Evolutionary conservation across 2,329 filamentous ascomycete species (phyloP), one percentile per base, ranked within the genome.

Genomic region (Magnaporthiopsis poae): DNA sequence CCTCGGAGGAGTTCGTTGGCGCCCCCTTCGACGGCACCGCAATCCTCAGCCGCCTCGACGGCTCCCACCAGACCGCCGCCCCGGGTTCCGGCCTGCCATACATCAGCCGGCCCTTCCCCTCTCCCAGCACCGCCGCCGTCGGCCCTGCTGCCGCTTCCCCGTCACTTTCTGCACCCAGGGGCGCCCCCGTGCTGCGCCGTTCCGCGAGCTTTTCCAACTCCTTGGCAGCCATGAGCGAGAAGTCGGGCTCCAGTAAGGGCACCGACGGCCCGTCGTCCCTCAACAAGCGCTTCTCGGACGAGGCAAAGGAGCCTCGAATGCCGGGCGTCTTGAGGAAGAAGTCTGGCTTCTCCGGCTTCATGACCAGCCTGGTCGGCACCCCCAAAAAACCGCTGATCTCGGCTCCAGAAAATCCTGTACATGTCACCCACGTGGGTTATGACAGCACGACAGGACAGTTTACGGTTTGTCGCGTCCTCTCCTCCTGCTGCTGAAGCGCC

Each of bases 381-480:
- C 92, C 91, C 65, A 91, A 93, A 77, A 91, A 92, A 70, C 92
- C 95, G 62, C 87, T 94, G 77, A 99, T 99, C 73, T 98, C 95
- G n/a, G 91, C 92, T 56, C 95, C 95, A 66, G 93, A 96, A 78
- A 98, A 99, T 73, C 95, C 95, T 63, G 92, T 98, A 68, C 95
- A 98, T 79, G 91, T 99, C 73, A 98, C 94, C 67, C 95, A 99
- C 78, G 95, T 99, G 71, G 94, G 94, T 72, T 97, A 96, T 77
- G 94, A 99, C 78, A 96, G 95, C 79, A 86, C 91, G 73, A 98
- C 95, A 3, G 95, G 95, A 71, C 91, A 96, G 79, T 99, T 96
- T 77, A 98, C 94, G 67, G 92, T 96, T 83, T 74, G 88, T 85
- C 65, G 68, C 21, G 21, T 56, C 62, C 61, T 62, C 33, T 7